Conservation (phyloP, 2,329 filamentous ascomycete species). For the Rhinocladiella mackenziei region DNA sequence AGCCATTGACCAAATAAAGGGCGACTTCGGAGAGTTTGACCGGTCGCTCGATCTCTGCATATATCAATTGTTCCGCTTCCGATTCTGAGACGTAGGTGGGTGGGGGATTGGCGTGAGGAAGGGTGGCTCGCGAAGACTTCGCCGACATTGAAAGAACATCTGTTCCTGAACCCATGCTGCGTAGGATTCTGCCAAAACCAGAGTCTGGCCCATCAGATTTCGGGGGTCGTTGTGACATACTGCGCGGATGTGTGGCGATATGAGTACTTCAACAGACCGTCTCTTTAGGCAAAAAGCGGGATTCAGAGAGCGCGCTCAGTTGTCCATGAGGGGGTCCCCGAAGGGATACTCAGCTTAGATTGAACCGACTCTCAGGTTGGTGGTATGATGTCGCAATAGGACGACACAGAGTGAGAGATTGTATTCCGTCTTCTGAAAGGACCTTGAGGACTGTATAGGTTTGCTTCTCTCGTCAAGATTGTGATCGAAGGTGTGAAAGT, state of each 20-base stretch:
- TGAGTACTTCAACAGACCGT: not conserved
- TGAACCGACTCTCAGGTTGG: not conserved
- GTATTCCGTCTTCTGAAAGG: not conserved
- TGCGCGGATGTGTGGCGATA: not conserved
- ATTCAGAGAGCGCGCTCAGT: slow-evolving; percentile 1
- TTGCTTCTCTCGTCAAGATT: too few relatives aligned
- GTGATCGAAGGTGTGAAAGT: too few relatives aligned
- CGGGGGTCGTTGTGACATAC: slow-evolving; percentile 14
- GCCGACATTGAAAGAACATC: slow-evolving; percentile 29
- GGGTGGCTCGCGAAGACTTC: slow-evolving; percentile 17
- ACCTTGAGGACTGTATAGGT: too few relatives aligned
- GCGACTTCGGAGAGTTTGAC: slow-evolving; percentile 70
- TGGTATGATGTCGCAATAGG: not conserved
- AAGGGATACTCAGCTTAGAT: slow-evolving; percentile 1
- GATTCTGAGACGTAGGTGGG: slow-evolving; percentile 84
- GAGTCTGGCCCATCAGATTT: slow-evolving; percentile 20
- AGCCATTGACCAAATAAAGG: slow-evolving; percentile 77
- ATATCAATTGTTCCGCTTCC: slow-evolving; percentile 86
- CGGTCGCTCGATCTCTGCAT: slow-evolving; percentile 76
- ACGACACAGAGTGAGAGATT: not conserved
- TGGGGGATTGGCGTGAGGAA: slow-evolving; percentile 54
- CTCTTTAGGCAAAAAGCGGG: slow-evolving; percentile 2
- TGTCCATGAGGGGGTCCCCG: slow-evolving; percentile 9
- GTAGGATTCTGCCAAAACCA: slow-evolving; percentile 12
- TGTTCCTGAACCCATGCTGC: slow-evolving; percentile 29